Evolutionary conservation across 345 rosid species (phyloP).

Genomic region (Euclidium syriacum): DNA sequence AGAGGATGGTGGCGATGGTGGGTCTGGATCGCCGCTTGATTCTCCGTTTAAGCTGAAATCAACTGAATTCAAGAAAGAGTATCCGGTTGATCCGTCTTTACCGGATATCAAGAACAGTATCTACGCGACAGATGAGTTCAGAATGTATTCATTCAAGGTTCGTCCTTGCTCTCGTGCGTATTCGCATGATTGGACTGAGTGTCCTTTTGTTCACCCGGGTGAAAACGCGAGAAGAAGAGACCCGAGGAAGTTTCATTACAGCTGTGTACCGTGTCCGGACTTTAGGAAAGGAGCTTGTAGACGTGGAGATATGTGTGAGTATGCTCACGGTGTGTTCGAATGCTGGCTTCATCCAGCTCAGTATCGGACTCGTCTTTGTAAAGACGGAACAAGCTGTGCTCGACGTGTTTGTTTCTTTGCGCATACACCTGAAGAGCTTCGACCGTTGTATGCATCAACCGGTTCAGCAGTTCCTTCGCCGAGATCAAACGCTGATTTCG

Average conservation of each 20-base stretch:
- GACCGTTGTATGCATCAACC: constrained; percentile 81
- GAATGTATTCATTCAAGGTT: constrained; percentile 95
- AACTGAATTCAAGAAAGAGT: constrained; percentile 65
- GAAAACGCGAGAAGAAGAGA: constrained; percentile 97
- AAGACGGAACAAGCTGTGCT: constrained; percentile 82
- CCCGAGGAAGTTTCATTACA: constrained; percentile 93
- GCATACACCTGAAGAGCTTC: constrained; percentile 81
- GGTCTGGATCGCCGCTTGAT: constrained; percentile 40
- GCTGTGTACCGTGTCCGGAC: constrained; percentile 97
- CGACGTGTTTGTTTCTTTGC: constrained; percentile 96
- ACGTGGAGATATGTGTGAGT: constrained; percentile 93
- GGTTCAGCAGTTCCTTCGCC: constrained; percentile 95
- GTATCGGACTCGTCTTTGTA: constrained; percentile 84
- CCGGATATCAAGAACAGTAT: constrained; percentile 96
- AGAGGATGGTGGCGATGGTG: constrained; percentile 55
- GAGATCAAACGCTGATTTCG: constrained; percentile 66
- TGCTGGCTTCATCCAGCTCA: constrained; percentile 99
- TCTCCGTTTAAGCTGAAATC: constrained; percentile 49
- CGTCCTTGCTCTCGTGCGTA: constrained; percentile 95
- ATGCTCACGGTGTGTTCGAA: constrained; percentile 97
- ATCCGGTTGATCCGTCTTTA: constrained; percentile 87
- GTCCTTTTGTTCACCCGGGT: constrained; percentile 97
- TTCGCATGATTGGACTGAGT: constrained; percentile 98
- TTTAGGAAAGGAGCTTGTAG: constrained; percentile 91
- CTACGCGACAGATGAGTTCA: constrained; percentile 84